Base-by-base conservation (phyloP, 2,329 filamentous ascomycete genomes). In the Colletotrichum sp. region DNA sequence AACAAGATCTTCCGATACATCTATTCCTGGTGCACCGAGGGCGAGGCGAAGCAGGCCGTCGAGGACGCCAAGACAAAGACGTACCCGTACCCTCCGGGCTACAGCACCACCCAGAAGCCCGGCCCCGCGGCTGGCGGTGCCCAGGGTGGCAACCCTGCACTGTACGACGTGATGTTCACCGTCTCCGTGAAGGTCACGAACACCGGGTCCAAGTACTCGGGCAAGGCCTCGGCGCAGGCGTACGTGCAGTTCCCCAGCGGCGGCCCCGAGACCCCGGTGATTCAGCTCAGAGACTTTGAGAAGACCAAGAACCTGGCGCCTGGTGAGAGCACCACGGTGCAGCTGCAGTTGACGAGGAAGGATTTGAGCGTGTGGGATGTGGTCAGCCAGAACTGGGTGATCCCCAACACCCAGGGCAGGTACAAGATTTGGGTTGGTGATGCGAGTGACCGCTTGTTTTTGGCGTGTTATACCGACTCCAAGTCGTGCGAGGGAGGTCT, bases 341-440 rank as follows among this genome's bases (percentile, higher is more conserved):
- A 87, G 24, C 87, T 95, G 79, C 84, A 86, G 1, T 79, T 95
- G 72, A 94, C 90, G 8, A 89, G 94, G 72, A 91, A 93, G 79
- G 94, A 95, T 81, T 72, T 95, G 71, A 95, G 93, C 78, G 93
- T 94, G 61, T 95, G 94, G 94, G 93, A 94, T 81, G 89, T 91
- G 0, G 83, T 86, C 8, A 82, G 85, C 55, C 93, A 95, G 85
- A 94, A 95, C 78, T 96, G 94, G 94, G 88, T 92, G 3, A 82
- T 89, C 10, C 86, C 85, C 7, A 80, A 77, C 1, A 80, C 84
- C 2, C 80, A 84, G 36, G 85, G 85, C 3, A 78, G 73, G 24
- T 87, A 86, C 58, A 84, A 80, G 71, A 78, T 87, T 8, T 87
- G 85, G 85, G 60, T 87, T 32, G 86, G 86, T 1, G 80, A 79